Evolutionary conservation across 2,329 filamentous ascomycete species (phyloP), one percentile per base, ranked within the genome.

Genomic region (Elsinoe arachidis): DNA sequence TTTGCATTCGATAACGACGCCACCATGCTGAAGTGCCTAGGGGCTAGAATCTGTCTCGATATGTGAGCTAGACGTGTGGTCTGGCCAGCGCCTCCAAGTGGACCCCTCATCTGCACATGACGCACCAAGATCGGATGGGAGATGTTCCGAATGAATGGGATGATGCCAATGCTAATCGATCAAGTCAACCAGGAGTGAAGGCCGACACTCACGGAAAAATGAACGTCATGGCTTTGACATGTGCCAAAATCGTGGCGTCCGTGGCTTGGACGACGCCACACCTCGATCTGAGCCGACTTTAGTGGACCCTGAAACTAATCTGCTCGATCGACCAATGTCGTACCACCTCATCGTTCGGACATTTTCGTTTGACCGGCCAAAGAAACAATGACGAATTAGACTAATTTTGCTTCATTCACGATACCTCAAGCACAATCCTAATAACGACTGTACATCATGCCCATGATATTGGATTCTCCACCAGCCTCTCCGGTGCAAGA

Each of bases 381-480:
- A 23, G 41, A 26, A 30, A 55, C 17, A 44, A 33, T 34, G 38
- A 26, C 39, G 17, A 38, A 2, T 19, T 49, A 12, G 23, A 35
- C 2, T 30, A 7, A 7, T 2, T 30, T 9, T 30, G 7, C 26
- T 5, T 30, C 26, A 9, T 9, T 9, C 26, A 30, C 26, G 26
- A 30, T 9, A 30, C 26, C 3, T 7, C 9, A 30, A 30, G 4
- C 26, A 30, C 26, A 5, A 30, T 9, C 26, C 5, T 30, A 30
- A 26, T 9, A 5, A 39, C 34, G 15, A 11, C 41, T 2, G 41
- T n/a, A 26, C 19, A 46, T 30, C 21, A 66, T 65, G 64, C 63
- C 64, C n/a, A 46, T 63, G 49, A 66, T 66, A 9, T 60, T 64
- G n/a, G 63, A 65, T 35, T 61, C 63, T 30, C 61, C 62, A 11